Conservation (phyloP, 1,284 basidiomycete species). For the Rhodotorula sp. region DNA sequence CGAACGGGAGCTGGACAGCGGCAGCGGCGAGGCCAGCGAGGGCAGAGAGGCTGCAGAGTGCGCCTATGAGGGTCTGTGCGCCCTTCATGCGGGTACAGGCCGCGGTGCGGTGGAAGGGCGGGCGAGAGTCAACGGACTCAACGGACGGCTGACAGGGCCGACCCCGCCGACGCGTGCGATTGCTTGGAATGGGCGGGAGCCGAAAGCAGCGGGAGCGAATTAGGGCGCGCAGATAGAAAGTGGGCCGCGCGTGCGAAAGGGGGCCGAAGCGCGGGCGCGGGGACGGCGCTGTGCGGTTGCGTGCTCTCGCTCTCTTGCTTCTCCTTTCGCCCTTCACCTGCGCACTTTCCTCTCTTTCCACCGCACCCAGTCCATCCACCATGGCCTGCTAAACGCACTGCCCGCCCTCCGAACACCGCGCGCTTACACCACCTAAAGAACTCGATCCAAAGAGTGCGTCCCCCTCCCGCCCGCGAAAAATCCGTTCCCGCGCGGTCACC, state of each 20-base stretch:
- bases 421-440: background rate
- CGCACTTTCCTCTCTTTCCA: slow-evolving; percentile 11
- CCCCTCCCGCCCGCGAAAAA: background rate
- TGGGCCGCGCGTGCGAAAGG: too few relatives aligned
- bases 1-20: background rate
- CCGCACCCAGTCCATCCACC: background rate
- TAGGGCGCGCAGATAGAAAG: too few relatives aligned
- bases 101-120: too few relatives aligned
- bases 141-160: too few relatives aligned
- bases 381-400: slow-evolving; percentile 22
- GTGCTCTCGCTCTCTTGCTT: background rate
- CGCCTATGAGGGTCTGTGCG: too few relatives aligned
- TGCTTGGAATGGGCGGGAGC: too few relatives aligned
- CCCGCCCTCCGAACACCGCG: background rate
- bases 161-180: too few relatives aligned
- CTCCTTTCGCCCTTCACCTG: background rate
- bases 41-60: background rate
- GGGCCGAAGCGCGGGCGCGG: too few relatives aligned
- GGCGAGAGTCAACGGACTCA: too few relatives aligned
- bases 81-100: too few relatives aligned
- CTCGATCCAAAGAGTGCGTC: background rate
- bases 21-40: background rate
- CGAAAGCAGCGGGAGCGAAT: too few relatives aligned
- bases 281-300: too few relatives aligned
- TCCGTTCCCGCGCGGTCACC: background rate